A percentile compares a stretch with the other conserved stretches of the same genome.
Conservation (phyloP, 2,329 filamentous ascomycete genomes). For the Fusarium burgessii region DNA sequence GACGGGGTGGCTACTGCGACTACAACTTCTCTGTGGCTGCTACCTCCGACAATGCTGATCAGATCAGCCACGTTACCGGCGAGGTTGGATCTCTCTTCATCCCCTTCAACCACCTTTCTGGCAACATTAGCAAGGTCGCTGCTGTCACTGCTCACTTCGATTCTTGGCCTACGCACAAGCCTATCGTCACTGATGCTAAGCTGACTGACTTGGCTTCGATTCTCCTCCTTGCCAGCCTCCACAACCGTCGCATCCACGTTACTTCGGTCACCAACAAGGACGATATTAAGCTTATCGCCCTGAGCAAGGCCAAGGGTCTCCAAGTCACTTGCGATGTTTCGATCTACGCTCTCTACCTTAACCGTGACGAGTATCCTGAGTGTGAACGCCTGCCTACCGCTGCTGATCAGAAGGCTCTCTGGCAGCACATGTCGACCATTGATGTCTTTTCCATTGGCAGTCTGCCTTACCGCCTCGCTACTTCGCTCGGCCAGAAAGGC, state of each 20-base stretch:
- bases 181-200: slow-evolving; percentile 85
- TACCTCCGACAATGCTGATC: slow-evolving; percentile 78
- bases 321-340: slow-evolving; percentile 86
- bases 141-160: slow-evolving; percentile 83
- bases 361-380: slow-evolving; percentile 75
- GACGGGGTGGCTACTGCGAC: slow-evolving; percentile 76
- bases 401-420: slow-evolving; percentile 78
- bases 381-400: slow-evolving; percentile 74
- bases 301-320: slow-evolving; percentile 84
- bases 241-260: slow-evolving; percentile 82
- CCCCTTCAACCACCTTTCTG: slow-evolving; percentile 83
- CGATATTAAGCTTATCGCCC: slow-evolving; percentile 80
- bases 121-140: slow-evolving; percentile 86
- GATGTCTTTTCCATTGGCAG: slow-evolving; percentile 85
- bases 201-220: slow-evolving; percentile 85
- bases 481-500: slow-evolving; percentile 62
- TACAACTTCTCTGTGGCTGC: slow-evolving; percentile 84
- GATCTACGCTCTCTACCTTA: slow-evolving; percentile 82
- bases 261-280: slow-evolving; percentile 83
- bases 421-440: slow-evolving; percentile 78
- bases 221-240: slow-evolving; percentile 80
- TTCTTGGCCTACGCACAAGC: slow-evolving; percentile 81
- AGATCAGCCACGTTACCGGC: slow-evolving; percentile 77
- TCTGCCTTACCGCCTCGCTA: slow-evolving; percentile 80
- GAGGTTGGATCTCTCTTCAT: slow-evolving; percentile 86